Base-by-base conservation (phyloP, 83 land plant genomes). In the Thuja plicata region DNA sequence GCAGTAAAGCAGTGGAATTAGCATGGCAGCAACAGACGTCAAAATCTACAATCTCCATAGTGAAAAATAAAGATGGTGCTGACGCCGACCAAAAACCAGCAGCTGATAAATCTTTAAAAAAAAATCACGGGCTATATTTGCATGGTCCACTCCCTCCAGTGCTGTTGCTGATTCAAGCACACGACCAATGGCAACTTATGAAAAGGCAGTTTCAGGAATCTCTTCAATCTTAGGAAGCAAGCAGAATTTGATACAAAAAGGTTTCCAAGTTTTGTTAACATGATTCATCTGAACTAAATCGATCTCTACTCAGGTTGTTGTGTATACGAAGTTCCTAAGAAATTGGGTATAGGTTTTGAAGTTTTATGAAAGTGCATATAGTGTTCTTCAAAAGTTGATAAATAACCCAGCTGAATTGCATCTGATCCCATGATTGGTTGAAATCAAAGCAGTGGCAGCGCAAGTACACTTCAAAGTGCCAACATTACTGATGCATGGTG, bases 301-400 rank as follows among this genome's bases (percentile, higher is more conserved):
- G 93, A 50, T 98, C 99, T 83, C 96, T 98, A 55, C 87, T 70
- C 54, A 98, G 99, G 97, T 93, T 88, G 97, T 97, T 70, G 96
- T 96, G 70, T 97, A 97, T 93, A 98, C 99, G 57, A 99, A 98
- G 88, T 98, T 98, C 90, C 96, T 98, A 66, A 95, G 99, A 87
- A 99, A 98, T 87, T 98, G 99, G 99, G 93, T 84, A 52, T 96
- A 99, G 88, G 99, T 98, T 43, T 92, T 98, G 88, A 95, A 91
- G 90, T 95, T 91, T 81, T 98, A 98, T 87, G 99, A 98, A 87
- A 96, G 92, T 82, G 96, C 93, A 35, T 95, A 94, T 86, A 52
- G 86, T 88, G 91, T 90, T 87, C 91, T 94, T 40, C 96, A 87
- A 89, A 96, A 95, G 98, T 91, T 93, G 90, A 48, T 92, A 87